phyloP scores from a whole-genome alignment of 2,329 filamentous ascomycete genomes.

The Alternaria sp. region DNA sequence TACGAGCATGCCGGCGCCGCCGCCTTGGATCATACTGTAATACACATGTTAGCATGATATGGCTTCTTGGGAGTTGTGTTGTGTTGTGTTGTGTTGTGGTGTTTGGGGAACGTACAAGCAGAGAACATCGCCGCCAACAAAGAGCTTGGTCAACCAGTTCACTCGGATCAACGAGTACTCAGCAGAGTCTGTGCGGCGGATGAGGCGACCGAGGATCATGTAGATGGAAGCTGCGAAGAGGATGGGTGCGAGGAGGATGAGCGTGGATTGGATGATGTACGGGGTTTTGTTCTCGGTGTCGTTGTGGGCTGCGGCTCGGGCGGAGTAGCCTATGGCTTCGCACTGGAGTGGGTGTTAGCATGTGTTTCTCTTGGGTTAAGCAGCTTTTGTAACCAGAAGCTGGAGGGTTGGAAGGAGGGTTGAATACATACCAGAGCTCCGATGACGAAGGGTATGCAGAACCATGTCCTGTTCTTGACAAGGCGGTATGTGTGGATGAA shows the following conservation, averaged over 20 bases:
- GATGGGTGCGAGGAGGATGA: constrained; percentile 47
- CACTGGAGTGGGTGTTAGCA: constrained; percentile 22
- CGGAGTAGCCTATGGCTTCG: constrained; percentile 52
- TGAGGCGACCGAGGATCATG: constrained; percentile 55
- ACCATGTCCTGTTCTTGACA: constrained; percentile 56
- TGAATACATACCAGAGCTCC: constrained; percentile 48
- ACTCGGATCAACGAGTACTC: constrained; percentile 52
- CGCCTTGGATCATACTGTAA: constrained; percentile 53
- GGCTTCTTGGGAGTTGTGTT: neutral
- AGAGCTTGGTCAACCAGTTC: constrained; percentile 60
- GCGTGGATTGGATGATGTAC: constrained; percentile 50
- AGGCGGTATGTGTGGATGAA: constrained; percentile 53
- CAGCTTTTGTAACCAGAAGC: neutral
- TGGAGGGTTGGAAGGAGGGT: constrained; percentile 46
- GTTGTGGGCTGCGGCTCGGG: constrained; percentile 44
- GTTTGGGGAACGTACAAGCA: constrained; percentile 49
- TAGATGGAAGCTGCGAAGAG: constrained; percentile 58
- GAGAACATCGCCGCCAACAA: constrained; percentile 62
- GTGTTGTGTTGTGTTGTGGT: neutral
- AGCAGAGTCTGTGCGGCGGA: constrained; percentile 52
- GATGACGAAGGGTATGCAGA: constrained; percentile 58
- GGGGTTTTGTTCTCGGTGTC: constrained; percentile 37
- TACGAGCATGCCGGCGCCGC: constrained; percentile 55
- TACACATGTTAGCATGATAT: neutral
- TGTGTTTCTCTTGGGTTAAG: neutral